Evolutionary conservation across 1,284 basidiomycete species (phyloP).

Genomic region (Ustilago crameri): DNA sequence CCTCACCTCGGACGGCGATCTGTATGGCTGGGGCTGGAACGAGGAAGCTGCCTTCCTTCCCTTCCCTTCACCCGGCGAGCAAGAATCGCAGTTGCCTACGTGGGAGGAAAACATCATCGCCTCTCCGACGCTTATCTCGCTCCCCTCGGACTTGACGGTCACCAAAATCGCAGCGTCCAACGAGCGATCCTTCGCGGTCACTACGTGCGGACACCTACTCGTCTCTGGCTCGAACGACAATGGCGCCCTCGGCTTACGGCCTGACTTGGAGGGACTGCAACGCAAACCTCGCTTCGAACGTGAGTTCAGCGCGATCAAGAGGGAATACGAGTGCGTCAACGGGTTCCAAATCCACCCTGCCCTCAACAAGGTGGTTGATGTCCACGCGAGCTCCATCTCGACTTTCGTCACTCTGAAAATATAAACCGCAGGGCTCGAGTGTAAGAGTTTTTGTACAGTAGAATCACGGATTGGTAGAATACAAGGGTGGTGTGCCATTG

Average conservation of each 20-base stretch:
- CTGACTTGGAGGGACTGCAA: background rate
- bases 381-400: conserved; percentile 18
- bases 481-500: background rate
- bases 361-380: conserved; percentile 5
- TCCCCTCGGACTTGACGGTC: background rate
- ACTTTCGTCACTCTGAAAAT: conserved; percentile 23
- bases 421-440: too few species aligned
- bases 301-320: conserved; percentile 32
- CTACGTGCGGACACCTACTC: background rate
- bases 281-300: conserved; percentile 19
- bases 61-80: background rate
- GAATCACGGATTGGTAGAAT: conserved; percentile 3
- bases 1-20: conserved; percentile 15
- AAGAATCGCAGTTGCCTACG: background rate
- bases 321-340: conserved; percentile 24
- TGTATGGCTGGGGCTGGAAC: conserved; percentile 51
- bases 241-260: conserved; percentile 7
- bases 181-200: conserved; percentile 12
- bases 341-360: conserved; percentile 18
- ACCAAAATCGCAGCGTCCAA: conserved; percentile 2
- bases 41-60: conserved; percentile 18
- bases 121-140: conserved; percentile 12
- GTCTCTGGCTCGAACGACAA: conserved; percentile 24
- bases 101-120: conserved; percentile 14
- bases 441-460: too few species aligned